Evolutionary conservation across 1,284 basidiomycete genomes (phyloP).

Genomic region (Ustilago xerochloae): DNA sequence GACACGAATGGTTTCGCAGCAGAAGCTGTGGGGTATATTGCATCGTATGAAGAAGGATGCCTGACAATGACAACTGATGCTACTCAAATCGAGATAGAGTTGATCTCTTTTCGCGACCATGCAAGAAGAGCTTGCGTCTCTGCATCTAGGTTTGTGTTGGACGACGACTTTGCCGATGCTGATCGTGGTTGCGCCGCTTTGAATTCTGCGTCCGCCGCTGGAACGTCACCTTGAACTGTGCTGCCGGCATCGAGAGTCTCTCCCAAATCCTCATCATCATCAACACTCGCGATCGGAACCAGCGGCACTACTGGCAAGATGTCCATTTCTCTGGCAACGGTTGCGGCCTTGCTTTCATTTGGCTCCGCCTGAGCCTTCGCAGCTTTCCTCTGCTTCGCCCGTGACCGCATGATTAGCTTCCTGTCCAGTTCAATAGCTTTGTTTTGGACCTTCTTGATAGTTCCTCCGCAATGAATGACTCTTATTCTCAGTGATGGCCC

Average conservation of each 20-base stretch:
- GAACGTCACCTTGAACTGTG: background rate
- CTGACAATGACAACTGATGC: background rate
- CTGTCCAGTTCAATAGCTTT: constrained; percentile 51
- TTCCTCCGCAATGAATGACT: constrained; percentile 49
- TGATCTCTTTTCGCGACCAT: constrained; percentile 30
- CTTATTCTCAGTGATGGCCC: constrained; percentile 25
- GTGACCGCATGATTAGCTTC: constrained; percentile 26
- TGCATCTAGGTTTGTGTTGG: constrained; percentile 12
- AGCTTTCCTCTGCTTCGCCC: constrained; percentile 24
- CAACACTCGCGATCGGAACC: background rate
- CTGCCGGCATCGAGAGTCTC: constrained; percentile 26
- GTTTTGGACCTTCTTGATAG: constrained; percentile 55
- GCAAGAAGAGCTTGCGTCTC: constrained; percentile 36
- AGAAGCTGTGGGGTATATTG: constrained; percentile 19
- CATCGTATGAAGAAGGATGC: background rate
- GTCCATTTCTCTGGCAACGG: background rate
- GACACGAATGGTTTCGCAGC: background rate
- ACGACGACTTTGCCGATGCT: background rate
- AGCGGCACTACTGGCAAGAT: background rate
- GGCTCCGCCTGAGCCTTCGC: background rate
- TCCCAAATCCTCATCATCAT: constrained; percentile 40
- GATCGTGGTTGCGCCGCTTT: background rate
- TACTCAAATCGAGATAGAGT: constrained; percentile 18
- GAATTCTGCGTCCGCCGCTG: background rate
- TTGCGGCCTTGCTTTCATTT: background rate